phyloP scores from a whole-genome alignment of 352 stramenopile species.

The Pythium sukuiense region DNA sequence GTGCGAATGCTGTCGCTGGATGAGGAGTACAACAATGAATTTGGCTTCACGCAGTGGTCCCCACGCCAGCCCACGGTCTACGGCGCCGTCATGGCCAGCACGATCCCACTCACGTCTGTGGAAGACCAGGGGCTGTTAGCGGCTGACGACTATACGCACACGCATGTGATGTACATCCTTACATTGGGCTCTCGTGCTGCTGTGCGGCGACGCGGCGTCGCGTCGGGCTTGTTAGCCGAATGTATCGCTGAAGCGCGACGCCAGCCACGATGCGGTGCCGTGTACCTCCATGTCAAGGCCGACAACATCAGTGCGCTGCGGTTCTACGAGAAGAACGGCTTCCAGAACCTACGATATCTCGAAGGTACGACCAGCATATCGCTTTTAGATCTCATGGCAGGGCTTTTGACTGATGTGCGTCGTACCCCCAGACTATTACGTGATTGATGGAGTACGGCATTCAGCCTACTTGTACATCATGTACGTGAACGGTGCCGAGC shows the following conservation, averaged over 20 bases:
- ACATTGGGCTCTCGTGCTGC: slow-evolving; percentile 89
- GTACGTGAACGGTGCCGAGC: slow-evolving; percentile 76
- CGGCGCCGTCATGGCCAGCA: slow-evolving; percentile 90
- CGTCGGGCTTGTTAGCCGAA: slow-evolving; percentile 87
- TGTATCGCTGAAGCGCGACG: slow-evolving; percentile 85
- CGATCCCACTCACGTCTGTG: slow-evolving; percentile 66
- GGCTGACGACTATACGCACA: slow-evolving; percentile 56
- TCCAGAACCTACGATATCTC: slow-evolving; percentile 91
- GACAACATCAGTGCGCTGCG: slow-evolving; percentile 93
- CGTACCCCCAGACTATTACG: slow-evolving; percentile 70
- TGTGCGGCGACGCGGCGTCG: slow-evolving; percentile 90
- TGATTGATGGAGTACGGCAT: slow-evolving; percentile 81
- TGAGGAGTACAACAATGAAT: slow-evolving; percentile 15
- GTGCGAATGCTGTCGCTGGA: slow-evolving; percentile 5
- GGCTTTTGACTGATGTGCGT: slow-evolving; percentile 8
- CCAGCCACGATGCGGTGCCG: slow-evolving; percentile 80
- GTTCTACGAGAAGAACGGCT: slow-evolving; percentile 97
- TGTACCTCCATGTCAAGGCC: slow-evolving; percentile 97
- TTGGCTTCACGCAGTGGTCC: slow-evolving; percentile 23
- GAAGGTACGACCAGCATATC: slow-evolving; percentile 49
- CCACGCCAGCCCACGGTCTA: slow-evolving; percentile 59
- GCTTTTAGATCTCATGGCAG: neutral
- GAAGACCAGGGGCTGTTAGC: slow-evolving; percentile 66
- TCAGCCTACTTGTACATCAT: slow-evolving; percentile 85
- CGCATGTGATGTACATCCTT: slow-evolving; percentile 96